Evolutionary conservation across 2,329 filamentous ascomycete genomes (phyloP).

Genomic region (Camptophora hylomeconis): DNA sequence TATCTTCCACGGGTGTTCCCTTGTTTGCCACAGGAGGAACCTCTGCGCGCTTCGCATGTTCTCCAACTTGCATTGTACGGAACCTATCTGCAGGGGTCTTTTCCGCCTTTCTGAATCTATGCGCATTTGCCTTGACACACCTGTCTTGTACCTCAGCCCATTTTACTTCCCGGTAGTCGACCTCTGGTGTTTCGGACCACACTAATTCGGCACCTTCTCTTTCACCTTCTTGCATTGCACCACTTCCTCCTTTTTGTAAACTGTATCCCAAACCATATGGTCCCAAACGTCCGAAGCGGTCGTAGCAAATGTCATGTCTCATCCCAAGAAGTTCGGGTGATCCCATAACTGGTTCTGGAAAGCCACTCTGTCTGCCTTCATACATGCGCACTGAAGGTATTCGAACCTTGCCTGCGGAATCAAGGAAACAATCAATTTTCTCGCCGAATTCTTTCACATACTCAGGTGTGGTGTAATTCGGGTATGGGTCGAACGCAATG

Average conservation of each 20-base stretch:
- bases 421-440: slow-evolving; percentile 66
- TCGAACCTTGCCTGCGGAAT: slow-evolving; percentile 49
- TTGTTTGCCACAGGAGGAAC: too few species aligned
- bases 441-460: slow-evolving; percentile 45
- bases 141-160: slow-evolving; percentile 69
- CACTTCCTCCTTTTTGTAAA: slow-evolving; percentile 61
- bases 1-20: slow-evolving; percentile 13
- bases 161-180: slow-evolving; percentile 64
- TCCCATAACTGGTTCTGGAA: slow-evolving; percentile 75
- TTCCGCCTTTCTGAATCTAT: slow-evolving; percentile 46
- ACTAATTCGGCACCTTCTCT: slow-evolving; percentile 66
- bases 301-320: slow-evolving; percentile 80
- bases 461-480: slow-evolving; percentile 44
- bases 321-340: slow-evolving; percentile 71
- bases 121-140: slow-evolving; percentile 58
- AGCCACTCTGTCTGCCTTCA: slow-evolving; percentile 66
- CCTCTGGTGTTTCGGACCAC: slow-evolving; percentile 57
- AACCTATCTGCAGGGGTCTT: slow-evolving; percentile 24
- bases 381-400: slow-evolving; percentile 63
- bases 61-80: slow-evolving; percentile 13
- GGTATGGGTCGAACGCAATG: slow-evolving; percentile 55
- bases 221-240: slow-evolving; percentile 75
- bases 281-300: slow-evolving; percentile 74
- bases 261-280: slow-evolving; percentile 88
- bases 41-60: slow-evolving; percentile 7